Conservation (phyloP, 1,139 yeast species). For the Arxiozyma heterogenica region DNA sequence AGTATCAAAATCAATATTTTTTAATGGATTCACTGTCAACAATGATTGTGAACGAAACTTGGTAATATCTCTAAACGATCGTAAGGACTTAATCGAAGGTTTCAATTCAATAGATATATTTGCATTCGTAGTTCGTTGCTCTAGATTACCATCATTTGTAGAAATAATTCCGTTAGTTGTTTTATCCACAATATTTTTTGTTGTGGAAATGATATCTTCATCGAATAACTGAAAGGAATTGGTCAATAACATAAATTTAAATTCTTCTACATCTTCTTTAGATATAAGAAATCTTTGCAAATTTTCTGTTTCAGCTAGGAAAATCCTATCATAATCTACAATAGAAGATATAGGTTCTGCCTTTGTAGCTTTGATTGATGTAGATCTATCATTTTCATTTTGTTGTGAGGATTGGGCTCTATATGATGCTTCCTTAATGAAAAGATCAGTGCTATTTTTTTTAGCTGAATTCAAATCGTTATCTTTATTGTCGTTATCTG, state of each 20-base stretch:
- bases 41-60: conserved; percentile 7
- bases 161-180: neutral
- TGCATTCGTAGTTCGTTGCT: neutral
- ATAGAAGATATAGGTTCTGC: conserved; percentile 12
- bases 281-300: conserved; percentile 36
- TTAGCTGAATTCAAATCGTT: neutral
- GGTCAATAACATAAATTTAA: conserved; percentile 33
- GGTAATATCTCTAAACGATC: conserved; percentile 12
- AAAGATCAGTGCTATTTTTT: neutral
- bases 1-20: neutral
- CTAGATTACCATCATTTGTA: neutral
- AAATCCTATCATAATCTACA: conserved; percentile 31
- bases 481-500: neutral
- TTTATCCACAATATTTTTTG: conserved; percentile 18
- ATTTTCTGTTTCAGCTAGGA: conserved; percentile 30
- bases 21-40: conserved; percentile 1
- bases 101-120: neutral
- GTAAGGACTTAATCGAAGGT: conserved; percentile 12
- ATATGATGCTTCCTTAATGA: conserved; percentile 1
- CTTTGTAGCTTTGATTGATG: conserved; percentile 4
- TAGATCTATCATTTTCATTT: neutral
- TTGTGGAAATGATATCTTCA: conserved; percentile 21
- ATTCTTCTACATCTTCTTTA: conserved; percentile 38
- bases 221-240: conserved; percentile 24
- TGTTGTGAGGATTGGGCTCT: neutral